A percentile compares a stretch with the other conserved stretches of the same genome.
phyloP scores from a whole-genome alignment of 192 early-diverging fungal species.

The Dispira simplex region DNA sequence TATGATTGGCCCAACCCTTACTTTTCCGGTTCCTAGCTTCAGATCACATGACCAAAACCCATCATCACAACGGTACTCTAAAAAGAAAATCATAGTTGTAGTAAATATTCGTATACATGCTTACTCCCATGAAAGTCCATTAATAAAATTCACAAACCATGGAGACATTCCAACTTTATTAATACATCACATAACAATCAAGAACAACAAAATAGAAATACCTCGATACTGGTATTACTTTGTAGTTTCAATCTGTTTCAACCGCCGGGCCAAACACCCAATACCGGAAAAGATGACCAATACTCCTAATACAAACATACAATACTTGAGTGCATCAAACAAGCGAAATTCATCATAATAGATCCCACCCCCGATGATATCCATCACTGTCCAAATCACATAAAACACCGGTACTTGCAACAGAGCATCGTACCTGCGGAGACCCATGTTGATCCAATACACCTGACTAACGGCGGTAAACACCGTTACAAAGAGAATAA shows the following conservation, averaged over 20 bases:
- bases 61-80: too few relatives aligned
- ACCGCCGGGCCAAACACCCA: constrained; percentile 40
- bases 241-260: constrained; percentile 17
- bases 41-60: too few relatives aligned
- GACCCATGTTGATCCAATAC: constrained; percentile 74
- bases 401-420: constrained; percentile 73
- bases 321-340: constrained; percentile 45
- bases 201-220: too few relatives aligned
- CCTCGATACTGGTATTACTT: not conserved
- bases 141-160: too few relatives aligned
- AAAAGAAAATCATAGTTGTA: too few relatives aligned
- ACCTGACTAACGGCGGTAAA: constrained; percentile 62
- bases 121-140: too few relatives aligned
- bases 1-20: too few relatives aligned
- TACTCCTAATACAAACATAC: constrained; percentile 49
- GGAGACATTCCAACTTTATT: too few relatives aligned
- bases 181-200: too few relatives aligned
- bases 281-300: constrained; percentile 60
- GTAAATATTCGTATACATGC: too few relatives aligned
- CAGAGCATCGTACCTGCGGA: constrained; percentile 63
- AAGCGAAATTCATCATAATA: constrained; percentile 62
- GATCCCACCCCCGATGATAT: constrained; percentile 67
- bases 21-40: too few relatives aligned
- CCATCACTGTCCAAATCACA: constrained; percentile 66
- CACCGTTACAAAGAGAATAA: constrained; percentile 53